Evolutionary conservation across 169 alveolate species (phyloP), one percentile per base, ranked within the genome.

Genomic region (Plasmodium chabaudi): DNA sequence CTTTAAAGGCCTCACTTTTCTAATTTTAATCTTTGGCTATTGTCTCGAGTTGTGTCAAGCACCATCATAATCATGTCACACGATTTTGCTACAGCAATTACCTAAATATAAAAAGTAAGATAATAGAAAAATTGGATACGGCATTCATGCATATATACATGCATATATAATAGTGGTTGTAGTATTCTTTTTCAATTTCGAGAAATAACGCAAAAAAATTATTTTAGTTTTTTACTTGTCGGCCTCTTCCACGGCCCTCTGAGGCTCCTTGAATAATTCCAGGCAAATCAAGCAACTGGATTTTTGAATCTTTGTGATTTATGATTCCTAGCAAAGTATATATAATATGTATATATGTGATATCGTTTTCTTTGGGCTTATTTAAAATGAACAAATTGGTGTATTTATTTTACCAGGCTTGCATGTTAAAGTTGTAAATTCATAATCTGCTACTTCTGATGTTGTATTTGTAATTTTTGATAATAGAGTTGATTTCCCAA

Each of bases 211-310:
- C 34, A 27, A 46, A 57, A 2, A 59, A 17, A 17, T 23, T 9
- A 13, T 67, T 39, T n/a, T 59, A 4, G 13, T 19, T 82, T 12
- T 60, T 53, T 49, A 82, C 99, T 91, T 98, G 98, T 87, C 97
- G 95, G 86, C 99, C 99, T 72, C 99, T 93, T 77, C 99, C 99
- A 93, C 98, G 97, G 53, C 99, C 99, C 73, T 98, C 99, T 95
- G 98, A 97, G 57, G 99, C 99, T 13, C 99, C 99, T 89, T 96
- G 97, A 69, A 93, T 92, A 77, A 92, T 93, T 73, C 99, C 99
- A 15, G 99, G 99, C 34, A 98, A 94, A 94, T 98, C 99, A 12
- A 98, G 96, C 68, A 98, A 92, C 93, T 98, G 98, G 42, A 98
- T 96, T 93, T 97, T 97, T 7, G 99, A 97, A 15, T 99, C 99